These are phyloP conservation scores for Collybia sordida DNA, from an alignment of 768 basidiomycete species.

Conservation along the genomic window DNA sequence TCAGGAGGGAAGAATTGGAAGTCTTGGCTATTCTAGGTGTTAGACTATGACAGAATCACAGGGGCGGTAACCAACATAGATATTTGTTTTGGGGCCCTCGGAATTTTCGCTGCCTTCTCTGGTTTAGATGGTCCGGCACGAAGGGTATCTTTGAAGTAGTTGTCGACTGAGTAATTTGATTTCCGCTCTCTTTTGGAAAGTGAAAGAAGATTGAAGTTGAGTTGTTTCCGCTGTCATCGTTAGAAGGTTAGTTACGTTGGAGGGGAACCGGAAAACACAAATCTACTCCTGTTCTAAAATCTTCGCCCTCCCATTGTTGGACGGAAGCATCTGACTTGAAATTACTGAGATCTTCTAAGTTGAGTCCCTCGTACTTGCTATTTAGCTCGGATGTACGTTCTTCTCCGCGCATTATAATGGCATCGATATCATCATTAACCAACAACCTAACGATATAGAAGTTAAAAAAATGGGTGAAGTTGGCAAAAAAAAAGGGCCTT, in stretches of 20 bases:
- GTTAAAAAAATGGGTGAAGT: background rate
- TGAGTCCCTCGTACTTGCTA: slow-evolving; percentile 89
- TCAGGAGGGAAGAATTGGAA: slow-evolving; percentile 95
- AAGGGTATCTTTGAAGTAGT: slow-evolving; percentile 92
- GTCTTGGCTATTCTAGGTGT: slow-evolving; percentile 62
- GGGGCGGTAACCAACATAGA: slow-evolving; percentile 54
- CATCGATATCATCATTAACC: slow-evolving; percentile 91
- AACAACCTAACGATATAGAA: slow-evolving; percentile 45
- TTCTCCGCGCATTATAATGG: slow-evolving; percentile 88
- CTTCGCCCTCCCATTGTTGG: slow-evolving; percentile 96
- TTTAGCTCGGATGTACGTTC: slow-evolving; percentile 86
- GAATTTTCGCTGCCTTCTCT: slow-evolving; percentile 81
- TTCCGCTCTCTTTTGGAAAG: slow-evolving; percentile 94
- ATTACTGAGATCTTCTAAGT: slow-evolving; percentile 93
- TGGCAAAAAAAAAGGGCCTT: slow-evolving; percentile 21
- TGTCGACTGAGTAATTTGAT: slow-evolving; percentile 91
- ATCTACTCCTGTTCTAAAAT: slow-evolving; percentile 75
- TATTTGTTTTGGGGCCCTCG: slow-evolving; percentile 87
- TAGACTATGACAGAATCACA: slow-evolving; percentile 5
- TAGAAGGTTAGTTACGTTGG: background rate
- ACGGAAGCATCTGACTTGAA: slow-evolving; percentile 94
- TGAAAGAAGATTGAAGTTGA: slow-evolving; percentile 78
- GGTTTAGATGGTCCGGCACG: slow-evolving; percentile 74
- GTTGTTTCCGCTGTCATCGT: slow-evolving; percentile 52
- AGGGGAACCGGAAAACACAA: background rate